Base-by-base conservation (phyloP, 352 stramenopile species). In the Globisporangium cylindrosporum region DNA sequence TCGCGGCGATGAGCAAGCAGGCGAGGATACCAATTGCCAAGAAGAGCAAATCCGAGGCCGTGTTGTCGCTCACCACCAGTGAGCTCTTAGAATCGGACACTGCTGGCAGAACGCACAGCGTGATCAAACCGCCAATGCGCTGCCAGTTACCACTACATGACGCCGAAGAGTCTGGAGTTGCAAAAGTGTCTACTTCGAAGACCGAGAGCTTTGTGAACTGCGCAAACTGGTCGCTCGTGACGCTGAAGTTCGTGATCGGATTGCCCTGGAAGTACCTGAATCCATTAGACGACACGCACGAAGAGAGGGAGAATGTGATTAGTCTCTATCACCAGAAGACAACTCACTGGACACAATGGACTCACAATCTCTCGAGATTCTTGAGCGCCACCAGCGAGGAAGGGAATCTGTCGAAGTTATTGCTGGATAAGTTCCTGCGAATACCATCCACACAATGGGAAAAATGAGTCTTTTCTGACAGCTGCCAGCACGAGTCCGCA, bases 241-340 rank as follows among this genome's bases (percentile, higher is more conserved):
- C 43, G n/a, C 55, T 70, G 25, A 57, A 56, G 10, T 73, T 73
- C 20, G 57, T 59, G 38, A 73, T 68, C 3, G 68, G 68, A n/a
- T 62, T 56, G 55, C 36, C 14, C 20, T 4, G 27, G 27, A 66
- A 25, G 24, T 66, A 29, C 24, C 60, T 66, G 24, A 8, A 38
- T 32, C 20, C 41, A 49, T 62, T 22, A 53, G 27, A 36, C 24
- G 51, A 22, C 5, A 61, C 18, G 27, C 27, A 32, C 27, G 27
- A 3, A 29, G 1, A 61, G 15, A 55, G n/a, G 18, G 49, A 55
- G 22, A 29, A 22, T 29, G 7, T 7, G 6, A 9, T n/a, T 3
- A 8, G 22, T 18, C 25, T 56, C 7, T 20, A 12, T 20, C 20
- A 24, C 9, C 7, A 56, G 9, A 32, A 10, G 0, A 8, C 32